Evolutionary conservation across 225 moss, liverwort and hornwort genomes (phyloP).

Genomic region (Takakia lepidozioides): DNA sequence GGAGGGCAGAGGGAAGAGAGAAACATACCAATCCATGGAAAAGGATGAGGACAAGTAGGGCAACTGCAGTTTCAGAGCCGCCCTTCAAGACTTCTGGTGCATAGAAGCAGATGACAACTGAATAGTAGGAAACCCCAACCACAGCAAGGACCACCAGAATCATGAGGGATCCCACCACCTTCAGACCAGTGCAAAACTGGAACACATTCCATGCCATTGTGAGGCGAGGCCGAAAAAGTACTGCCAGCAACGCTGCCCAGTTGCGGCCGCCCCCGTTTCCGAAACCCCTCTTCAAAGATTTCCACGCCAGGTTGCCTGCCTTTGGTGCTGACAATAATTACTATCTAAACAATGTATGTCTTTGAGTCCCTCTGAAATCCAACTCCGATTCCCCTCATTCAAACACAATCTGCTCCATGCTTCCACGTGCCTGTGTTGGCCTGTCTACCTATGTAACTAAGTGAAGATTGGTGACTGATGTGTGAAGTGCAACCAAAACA

Average conservation of each 20-base stretch:
- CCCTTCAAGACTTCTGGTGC: conserved; percentile 62
- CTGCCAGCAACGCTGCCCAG: conserved; percentile 19
- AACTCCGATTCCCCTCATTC: too few relatives aligned
- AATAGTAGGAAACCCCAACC: conserved; percentile 90
- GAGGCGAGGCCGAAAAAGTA: conserved; percentile 21
- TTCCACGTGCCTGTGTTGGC: too few relatives aligned
- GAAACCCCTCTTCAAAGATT: conserved; percentile 28
- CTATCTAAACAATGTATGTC: too few relatives aligned
- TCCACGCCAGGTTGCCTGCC: conserved; percentile 61
- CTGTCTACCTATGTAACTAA: too few relatives aligned
- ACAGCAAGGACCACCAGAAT: conserved; percentile 88
- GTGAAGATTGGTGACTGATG: too few relatives aligned
- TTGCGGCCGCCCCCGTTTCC: conserved; percentile 29
- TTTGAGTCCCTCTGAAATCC: too few relatives aligned
- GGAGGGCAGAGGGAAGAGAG: neutral
- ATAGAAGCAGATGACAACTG: conserved; percentile 90
- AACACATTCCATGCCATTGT: conserved; percentile 99
- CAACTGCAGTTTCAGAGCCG: conserved; percentile 51
- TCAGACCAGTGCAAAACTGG: conserved; percentile 88
- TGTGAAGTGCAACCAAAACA: too few relatives aligned
- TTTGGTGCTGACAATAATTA: too few relatives aligned
- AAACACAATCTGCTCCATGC: too few relatives aligned
- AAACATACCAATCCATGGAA: conserved; percentile 59
- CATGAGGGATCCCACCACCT: conserved; percentile 93
- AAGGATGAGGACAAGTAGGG: conserved; percentile 56